Evolutionary conservation across 805 yeast species (phyloP).

Genomic region (Pichia insulana): DNA sequence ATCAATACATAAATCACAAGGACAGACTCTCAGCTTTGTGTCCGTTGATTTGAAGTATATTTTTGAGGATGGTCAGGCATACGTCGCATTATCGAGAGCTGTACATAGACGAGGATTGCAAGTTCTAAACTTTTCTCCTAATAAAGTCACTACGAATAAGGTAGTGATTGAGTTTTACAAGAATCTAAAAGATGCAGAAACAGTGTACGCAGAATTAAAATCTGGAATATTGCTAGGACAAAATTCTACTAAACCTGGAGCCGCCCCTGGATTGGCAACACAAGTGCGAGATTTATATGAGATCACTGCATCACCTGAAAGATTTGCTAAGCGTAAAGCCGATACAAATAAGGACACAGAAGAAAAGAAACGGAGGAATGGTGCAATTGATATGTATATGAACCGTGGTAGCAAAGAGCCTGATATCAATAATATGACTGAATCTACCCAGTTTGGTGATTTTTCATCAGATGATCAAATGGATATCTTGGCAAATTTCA

Average conservation of each 20-base stretch:
- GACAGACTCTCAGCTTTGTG: constrained; percentile 73
- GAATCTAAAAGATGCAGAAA: constrained; percentile 32
- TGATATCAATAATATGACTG: too few relatives aligned
- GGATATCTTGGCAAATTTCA: neutral
- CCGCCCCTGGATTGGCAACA: constrained; percentile 2
- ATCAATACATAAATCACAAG: constrained; percentile 93
- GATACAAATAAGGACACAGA: neutral
- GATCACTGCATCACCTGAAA: constrained; percentile 6
- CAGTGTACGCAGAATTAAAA: constrained; percentile 12
- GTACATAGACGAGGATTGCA: constrained; percentile 70
- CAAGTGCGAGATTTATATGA: constrained; percentile 4
- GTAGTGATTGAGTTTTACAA: constrained; percentile 65
- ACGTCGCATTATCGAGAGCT: constrained; percentile 92
- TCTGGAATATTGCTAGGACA: neutral
- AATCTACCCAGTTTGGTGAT: too few relatives aligned
- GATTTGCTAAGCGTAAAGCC: constrained; percentile 3
- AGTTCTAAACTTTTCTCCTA: constrained; percentile 59
- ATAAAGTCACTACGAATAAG: constrained; percentile 59
- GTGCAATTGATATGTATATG: neutral
- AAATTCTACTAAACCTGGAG: neutral
- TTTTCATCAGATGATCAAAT: too few relatives aligned
- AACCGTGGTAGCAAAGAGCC: neutral
- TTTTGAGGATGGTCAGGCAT: constrained; percentile 92
- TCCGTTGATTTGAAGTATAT: constrained; percentile 66
- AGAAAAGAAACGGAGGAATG: neutral